Evolutionary conservation across 2,329 filamentous ascomycete species (phyloP).

Genomic region (Cladophialophora exuberans): DNA sequence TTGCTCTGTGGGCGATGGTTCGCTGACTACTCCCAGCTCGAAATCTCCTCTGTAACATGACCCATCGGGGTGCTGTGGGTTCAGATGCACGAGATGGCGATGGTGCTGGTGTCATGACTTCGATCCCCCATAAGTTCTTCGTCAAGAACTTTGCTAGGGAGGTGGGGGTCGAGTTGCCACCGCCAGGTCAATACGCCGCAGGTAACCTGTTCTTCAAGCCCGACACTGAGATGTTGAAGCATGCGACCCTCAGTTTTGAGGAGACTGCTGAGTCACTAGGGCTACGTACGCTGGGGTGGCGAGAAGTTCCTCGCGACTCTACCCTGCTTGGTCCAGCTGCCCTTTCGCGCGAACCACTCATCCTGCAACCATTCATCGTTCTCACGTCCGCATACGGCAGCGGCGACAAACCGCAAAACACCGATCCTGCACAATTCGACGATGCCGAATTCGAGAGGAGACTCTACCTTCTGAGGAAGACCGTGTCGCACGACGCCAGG

Average conservation of each 20-base stretch:
- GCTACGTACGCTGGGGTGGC: conserved; percentile 91
- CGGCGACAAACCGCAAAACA: conserved; percentile 75
- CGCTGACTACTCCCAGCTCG: conserved; percentile 61
- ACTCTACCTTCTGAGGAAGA: conserved; percentile 92
- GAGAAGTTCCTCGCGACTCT: conserved; percentile 91
- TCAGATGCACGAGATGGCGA: conserved; percentile 98
- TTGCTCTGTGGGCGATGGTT: background rate
- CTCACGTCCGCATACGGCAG: conserved; percentile 81
- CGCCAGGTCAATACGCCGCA: conserved; percentile 90
- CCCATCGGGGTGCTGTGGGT: conserved; percentile 96
- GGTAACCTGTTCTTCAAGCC: conserved; percentile 99
- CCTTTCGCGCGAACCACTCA: conserved; percentile 89
- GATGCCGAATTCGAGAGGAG: conserved; percentile 87
- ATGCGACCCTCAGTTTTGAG: conserved; percentile 92
- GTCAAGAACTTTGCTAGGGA: conserved; percentile 97
- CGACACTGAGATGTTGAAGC: conserved; percentile 82
- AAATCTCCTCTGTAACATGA: conserved; percentile 99
- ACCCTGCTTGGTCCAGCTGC: conserved; percentile 90
- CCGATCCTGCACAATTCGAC: conserved; percentile 80
- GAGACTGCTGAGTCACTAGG: conserved; percentile 86
- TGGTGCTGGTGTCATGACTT: conserved; percentile 98
- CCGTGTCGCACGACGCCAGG: conserved; percentile 90
- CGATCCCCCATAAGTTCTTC: conserved; percentile 97
- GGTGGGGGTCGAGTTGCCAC: conserved; percentile 83
- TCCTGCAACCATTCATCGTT: conserved; percentile 94